Evolutionary conservation across 1,284 basidiomycete species (phyloP), one percentile per base, ranked within the genome.

Genomic region (Athelia sp.): DNA sequence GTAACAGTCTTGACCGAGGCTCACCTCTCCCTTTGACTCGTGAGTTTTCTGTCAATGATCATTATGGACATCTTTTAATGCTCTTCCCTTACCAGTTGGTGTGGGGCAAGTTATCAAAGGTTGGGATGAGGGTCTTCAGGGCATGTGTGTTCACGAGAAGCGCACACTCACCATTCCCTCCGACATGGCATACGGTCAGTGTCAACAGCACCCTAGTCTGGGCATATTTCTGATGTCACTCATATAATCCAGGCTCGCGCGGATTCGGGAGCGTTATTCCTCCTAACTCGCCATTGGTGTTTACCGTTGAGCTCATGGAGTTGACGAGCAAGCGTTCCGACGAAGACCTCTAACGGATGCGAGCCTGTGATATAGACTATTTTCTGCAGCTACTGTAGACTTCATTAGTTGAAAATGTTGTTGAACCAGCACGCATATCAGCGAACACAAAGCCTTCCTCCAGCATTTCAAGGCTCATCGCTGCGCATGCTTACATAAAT

Each of bases 81-180:
- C n/a, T n/a, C n/a, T n/a, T n/a, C n/a, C n/a, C n/a, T n/a, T n/a
- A n/a, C 19, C n/a, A 91, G 88, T 93, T 35, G 90, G 90, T 47
- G 66, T 73, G 38, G 86, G 87, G 9, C 87, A 90, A 59, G 90
- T 93, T 42, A 93, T 93, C 65, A 74, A 75, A 57, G 91, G 88
- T 17, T 91, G 88, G 88, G 88, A 91, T 55, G 68, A 87, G 50
- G 88, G 88, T 58, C 78, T 91, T 46, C 52, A 77, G 45, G 87
- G 85, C 59, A 95, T 97, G 88, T 98, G 95, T 66, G 64, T 90
- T 31, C 77, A 82, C 51, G 95, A 98, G 74, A 94, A 93, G 75
- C 85, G 95, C 43, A 90, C 78, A n/a, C 78, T 98, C 54, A 92
- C 85, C 17, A 94, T 94, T 56, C 93, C 93, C 15, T 64, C 88